These are phyloP conservation scores for Gentiana macrophylla DNA, from an alignment of 257 asterid species.

Conservation along the genomic window DNA sequence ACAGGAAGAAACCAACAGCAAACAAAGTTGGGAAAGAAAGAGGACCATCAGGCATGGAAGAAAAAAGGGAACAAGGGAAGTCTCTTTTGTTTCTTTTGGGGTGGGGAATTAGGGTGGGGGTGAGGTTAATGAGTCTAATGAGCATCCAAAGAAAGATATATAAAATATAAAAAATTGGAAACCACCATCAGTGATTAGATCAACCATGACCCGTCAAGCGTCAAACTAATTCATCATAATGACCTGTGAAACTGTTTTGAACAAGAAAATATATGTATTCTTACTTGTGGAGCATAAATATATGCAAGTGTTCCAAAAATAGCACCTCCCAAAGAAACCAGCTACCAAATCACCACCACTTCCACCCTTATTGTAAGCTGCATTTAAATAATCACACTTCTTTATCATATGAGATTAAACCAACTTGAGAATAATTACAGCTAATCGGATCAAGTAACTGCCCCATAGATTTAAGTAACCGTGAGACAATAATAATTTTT, in stretches of 20 bases:
- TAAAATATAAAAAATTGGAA: not conserved
- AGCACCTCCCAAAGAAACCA: conserved; percentile 89
- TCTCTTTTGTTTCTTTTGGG: too few species aligned
- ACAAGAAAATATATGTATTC: conserved; percentile 4
- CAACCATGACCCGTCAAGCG: too few species aligned
- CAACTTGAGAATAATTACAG: not conserved
- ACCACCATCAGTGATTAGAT: too few species aligned
- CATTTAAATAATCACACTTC: conserved; percentile 14
- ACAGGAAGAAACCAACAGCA: too few species aligned
- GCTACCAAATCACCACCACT: conserved; percentile 70
- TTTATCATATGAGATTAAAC: conserved; percentile 1
- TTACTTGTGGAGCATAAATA: conserved; percentile 84
- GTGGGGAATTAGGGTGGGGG: too few species aligned
- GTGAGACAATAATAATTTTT: not conserved
- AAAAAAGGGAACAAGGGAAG: too few species aligned
- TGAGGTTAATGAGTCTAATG: too few species aligned
- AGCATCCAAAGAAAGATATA: not conserved
- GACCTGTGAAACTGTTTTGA: too few species aligned
- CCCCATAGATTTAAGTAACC: not conserved
- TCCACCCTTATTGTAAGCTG: conserved; percentile 52
- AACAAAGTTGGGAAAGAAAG: too few species aligned
- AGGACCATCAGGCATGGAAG: too few species aligned
- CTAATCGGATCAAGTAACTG: not conserved
- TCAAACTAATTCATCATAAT: too few species aligned
- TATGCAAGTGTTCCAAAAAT: conserved; percentile 75